Evolutionary conservation across 768 basidiomycete species (phyloP).

Genomic region (Russula abietina): DNA sequence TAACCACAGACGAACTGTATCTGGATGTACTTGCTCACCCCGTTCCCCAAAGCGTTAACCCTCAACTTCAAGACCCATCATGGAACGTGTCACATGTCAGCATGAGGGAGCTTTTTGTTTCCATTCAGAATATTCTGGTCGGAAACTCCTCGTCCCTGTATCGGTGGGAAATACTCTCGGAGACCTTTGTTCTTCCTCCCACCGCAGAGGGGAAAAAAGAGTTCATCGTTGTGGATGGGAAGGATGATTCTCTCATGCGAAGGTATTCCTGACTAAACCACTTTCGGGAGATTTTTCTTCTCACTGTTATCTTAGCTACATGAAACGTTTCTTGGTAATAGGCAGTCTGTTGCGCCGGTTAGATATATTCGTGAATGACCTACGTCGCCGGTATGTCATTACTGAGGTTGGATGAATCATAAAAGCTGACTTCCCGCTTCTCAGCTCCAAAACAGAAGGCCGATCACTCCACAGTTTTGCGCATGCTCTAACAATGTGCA

Average conservation of each 20-base stretch:
- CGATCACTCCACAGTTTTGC: constrained; percentile 30
- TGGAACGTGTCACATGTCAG: constrained; percentile 41
- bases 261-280: constrained; percentile 39
- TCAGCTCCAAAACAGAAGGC: constrained; percentile 14
- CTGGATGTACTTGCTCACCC: background rate
- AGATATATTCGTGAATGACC: constrained; percentile 44
- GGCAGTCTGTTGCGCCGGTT: constrained; percentile 64
- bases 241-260: constrained; percentile 47
- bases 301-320: constrained; percentile 38
- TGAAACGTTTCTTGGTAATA: constrained; percentile 58
- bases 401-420: background rate
- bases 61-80: constrained; percentile 37
- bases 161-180: constrained; percentile 50
- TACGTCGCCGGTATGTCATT: constrained; percentile 46
- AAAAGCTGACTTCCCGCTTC: background rate
- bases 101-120: constrained; percentile 44
- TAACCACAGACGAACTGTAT: constrained; percentile 7
- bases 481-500: constrained; percentile 28
- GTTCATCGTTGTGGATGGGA: constrained; percentile 48
- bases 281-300: background rate
- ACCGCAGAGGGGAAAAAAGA: constrained; percentile 33
- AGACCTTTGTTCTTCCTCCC: constrained; percentile 50
- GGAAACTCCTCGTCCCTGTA: constrained; percentile 65
- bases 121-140: constrained; percentile 51
- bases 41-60: constrained; percentile 40